A percentile compares a stretch with the other conserved stretches of the same genome.
phyloP scores from a whole-genome alignment of 192 early-diverging fungal genomes.

The Backusella psychrophila region DNA sequence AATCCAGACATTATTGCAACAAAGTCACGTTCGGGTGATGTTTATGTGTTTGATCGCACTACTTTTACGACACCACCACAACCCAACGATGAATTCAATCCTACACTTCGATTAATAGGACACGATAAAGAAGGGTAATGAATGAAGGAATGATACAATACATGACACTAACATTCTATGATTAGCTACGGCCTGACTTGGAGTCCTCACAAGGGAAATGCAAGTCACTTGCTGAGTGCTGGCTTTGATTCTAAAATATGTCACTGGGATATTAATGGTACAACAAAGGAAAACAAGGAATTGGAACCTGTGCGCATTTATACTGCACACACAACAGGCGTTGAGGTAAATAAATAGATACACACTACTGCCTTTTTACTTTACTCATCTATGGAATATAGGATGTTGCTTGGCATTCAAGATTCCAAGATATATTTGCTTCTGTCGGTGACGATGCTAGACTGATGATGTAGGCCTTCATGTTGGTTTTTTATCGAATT shows the following conservation, averaged over 20 bases:
- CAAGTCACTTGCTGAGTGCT: conserved; percentile 85
- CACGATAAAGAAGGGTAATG: conserved; percentile 91
- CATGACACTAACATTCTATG: background rate
- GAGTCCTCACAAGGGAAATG: conserved; percentile 65
- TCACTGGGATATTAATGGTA: conserved; percentile 87
- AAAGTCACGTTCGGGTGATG: conserved; percentile 84
- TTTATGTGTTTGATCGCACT: conserved; percentile 97
- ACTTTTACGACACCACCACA: conserved; percentile 77
- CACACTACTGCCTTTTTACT: background rate
- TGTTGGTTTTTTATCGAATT: background rate
- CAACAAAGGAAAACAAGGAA: conserved; percentile 70
- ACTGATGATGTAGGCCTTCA: conserved; percentile 69
- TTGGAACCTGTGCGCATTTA: conserved; percentile 81
- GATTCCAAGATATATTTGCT: conserved; percentile 86
- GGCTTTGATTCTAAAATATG: conserved; percentile 93
- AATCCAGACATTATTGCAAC: conserved; percentile 98
- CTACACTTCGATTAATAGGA: conserved; percentile 83
- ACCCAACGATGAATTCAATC: conserved; percentile 73
- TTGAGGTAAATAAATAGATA: conserved; percentile 58
- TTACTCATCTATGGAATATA: conserved; percentile 20
- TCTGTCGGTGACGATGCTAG: conserved; percentile 96
- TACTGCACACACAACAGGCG: conserved; percentile 83
- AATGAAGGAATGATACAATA: background rate
- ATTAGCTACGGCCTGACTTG: conserved; percentile 90
- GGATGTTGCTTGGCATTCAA: conserved; percentile 93